These are phyloP conservation scores for Lophium mytilinum DNA, from an alignment of 495 filamentous ascomycete genomes.

Conservation along the genomic window DNA sequence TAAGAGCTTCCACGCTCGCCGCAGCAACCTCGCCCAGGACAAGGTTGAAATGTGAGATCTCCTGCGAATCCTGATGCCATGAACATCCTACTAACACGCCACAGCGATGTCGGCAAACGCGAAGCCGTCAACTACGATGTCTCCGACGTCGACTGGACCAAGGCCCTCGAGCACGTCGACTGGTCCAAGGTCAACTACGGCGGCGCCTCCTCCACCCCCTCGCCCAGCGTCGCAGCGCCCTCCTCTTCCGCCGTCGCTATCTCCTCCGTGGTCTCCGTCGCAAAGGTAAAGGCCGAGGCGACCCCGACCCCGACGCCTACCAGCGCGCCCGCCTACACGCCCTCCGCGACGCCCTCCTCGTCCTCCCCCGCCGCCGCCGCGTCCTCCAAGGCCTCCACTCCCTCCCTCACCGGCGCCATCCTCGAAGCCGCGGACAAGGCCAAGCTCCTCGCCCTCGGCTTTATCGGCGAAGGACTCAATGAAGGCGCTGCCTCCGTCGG, in stretches of 20 bases:
- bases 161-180: slow-evolving; percentile 3
- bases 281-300: too few species aligned
- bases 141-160: background rate
- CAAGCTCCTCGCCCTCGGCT: background rate
- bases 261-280: background rate
- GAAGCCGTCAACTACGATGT: background rate
- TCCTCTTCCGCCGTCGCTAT: background rate
- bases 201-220: background rate
- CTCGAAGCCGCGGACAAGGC: background rate
- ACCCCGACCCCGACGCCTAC: background rate
- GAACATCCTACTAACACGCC: background rate
- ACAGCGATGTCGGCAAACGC: background rate
- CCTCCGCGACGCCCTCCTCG: background rate
- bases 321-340: background rate
- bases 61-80: background rate
- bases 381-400: background rate
- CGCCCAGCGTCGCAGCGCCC: background rate
- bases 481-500: slow-evolving; percentile 15
- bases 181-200: slow-evolving; percentile 7
- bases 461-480: background rate
- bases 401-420: background rate
- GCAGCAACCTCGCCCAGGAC: background rate
- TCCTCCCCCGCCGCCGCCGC: background rate
- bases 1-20: slow-evolving; percentile 22
- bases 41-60: background rate